These are phyloP conservation scores for Macrocybe gigantea DNA, from an alignment of 768 basidiomycete species.

Conservation along the genomic window DNA sequence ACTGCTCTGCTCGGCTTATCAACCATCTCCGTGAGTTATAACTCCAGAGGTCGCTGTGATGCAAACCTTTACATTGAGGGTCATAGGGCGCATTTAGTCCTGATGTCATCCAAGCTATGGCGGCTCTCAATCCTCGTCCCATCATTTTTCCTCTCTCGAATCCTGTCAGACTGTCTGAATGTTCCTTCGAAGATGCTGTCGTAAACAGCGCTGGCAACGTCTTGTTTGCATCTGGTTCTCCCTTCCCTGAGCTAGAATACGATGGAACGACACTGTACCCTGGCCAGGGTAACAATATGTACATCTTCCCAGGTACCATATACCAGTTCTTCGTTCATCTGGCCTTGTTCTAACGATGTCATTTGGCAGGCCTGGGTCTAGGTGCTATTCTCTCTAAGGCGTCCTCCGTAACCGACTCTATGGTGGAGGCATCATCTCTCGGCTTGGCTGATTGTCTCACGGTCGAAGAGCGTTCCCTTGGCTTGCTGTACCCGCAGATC, in stretches of 20 bases:
- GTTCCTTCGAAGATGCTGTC: slow-evolving; percentile 73
- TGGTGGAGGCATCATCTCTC: slow-evolving; percentile 86
- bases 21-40: slow-evolving; percentile 55
- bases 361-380: slow-evolving; percentile 61
- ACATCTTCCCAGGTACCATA: slow-evolving; percentile 61
- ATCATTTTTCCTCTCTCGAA: slow-evolving; percentile 94
- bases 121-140: slow-evolving; percentile 70
- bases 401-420: slow-evolving; percentile 67
- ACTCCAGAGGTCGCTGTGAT: background rate
- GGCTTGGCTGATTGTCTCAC: slow-evolving; percentile 75
- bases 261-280: slow-evolving; percentile 57
- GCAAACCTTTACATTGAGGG: background rate
- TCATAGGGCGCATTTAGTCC: slow-evolving; percentile 68
- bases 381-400: slow-evolving; percentile 71
- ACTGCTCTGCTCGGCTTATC: slow-evolving; percentile 88
- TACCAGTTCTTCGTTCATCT: background rate
- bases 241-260: slow-evolving; percentile 64
- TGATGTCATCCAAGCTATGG: slow-evolving; percentile 71
- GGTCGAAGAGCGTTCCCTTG: slow-evolving; percentile 55
- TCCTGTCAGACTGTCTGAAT: slow-evolving; percentile 78
- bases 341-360: background rate
- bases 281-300: slow-evolving; percentile 96
- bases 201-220: slow-evolving; percentile 65
- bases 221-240: slow-evolving; percentile 86
- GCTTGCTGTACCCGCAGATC: slow-evolving; percentile 79